Percentiles rank a stretch among this genome's conserved stretches.
phyloP scores from a whole-genome alignment of 2,329 filamentous ascomycete genomes.

The Botrytis sinoallii region DNA sequence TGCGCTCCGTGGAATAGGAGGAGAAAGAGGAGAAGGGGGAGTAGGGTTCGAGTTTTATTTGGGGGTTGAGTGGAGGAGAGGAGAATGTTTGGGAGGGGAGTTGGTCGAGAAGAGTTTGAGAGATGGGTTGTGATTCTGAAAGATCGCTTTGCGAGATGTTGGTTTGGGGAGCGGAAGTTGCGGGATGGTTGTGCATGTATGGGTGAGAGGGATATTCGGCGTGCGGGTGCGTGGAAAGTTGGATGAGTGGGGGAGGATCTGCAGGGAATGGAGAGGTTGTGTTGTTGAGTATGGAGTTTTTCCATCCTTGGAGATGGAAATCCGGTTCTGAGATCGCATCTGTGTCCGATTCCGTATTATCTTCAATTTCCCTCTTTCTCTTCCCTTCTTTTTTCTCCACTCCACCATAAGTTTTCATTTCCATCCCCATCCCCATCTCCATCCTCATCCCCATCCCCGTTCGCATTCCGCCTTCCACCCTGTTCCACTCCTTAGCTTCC shows the following conservation, averaged over 20 bases:
- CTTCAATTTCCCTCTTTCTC: neutral
- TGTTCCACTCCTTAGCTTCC: neutral
- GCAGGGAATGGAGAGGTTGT: neutral
- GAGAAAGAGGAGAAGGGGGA: neutral
- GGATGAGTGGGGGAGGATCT: neutral
- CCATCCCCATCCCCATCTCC: neutral
- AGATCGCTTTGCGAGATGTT: too few relatives aligned
- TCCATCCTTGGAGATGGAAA: neutral
- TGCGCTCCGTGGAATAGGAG: neutral
- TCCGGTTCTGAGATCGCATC: constrained; percentile 1
- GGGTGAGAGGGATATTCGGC: neutral
- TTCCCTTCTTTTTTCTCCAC: neutral
- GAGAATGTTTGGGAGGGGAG: neutral
- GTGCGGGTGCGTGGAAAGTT: neutral
- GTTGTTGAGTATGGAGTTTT: neutral
- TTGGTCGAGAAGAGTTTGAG: neutral
- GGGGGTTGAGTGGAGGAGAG: neutral
- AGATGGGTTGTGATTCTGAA: neutral
- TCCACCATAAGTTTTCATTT: neutral
- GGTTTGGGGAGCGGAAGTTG: too few relatives aligned
- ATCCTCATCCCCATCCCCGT: neutral
- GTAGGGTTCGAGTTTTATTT: neutral
- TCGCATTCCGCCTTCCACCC: too few relatives aligned
- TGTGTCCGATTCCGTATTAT: neutral
- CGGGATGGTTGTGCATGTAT: neutral